Evolutionary conservation across 2,329 filamentous ascomycete species (phyloP).

Genomic region (Cytospora schulzeri): DNA sequence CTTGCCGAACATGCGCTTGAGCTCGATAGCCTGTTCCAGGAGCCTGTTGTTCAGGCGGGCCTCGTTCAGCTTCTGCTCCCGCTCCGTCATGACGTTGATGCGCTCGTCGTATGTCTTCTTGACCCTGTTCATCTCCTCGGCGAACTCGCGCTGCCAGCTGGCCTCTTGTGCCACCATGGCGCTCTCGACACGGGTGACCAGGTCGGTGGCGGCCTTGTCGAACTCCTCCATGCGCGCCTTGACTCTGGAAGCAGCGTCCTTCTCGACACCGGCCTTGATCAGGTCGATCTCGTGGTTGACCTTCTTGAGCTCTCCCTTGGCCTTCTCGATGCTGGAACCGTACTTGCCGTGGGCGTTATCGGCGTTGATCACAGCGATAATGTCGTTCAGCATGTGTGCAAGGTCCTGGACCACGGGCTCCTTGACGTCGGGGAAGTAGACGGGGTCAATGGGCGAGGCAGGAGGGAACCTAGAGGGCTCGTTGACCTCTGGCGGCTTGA

Average conservation of each 20-base stretch:
- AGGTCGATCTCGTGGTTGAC: conserved; percentile 77
- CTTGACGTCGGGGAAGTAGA: conserved; percentile 72
- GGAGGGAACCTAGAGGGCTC: conserved; percentile 66
- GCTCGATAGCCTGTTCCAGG: conserved; percentile 83
- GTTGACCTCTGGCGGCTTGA: conserved; percentile 63
- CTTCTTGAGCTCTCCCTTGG: conserved; percentile 78
- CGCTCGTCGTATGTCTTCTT: conserved; percentile 78
- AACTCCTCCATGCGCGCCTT: conserved; percentile 74
- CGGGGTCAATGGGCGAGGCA: conserved; percentile 73
- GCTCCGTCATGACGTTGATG: conserved; percentile 75
- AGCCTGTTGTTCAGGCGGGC: conserved; percentile 83
- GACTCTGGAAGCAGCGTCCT: conserved; percentile 75
- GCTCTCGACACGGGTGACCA: conserved; percentile 84
- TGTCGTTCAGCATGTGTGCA: conserved; percentile 92
- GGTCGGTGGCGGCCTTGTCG: conserved; percentile 80
- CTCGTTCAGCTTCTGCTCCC: conserved; percentile 78
- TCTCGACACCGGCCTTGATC: conserved; percentile 70
- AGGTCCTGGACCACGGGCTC: conserved; percentile 92
- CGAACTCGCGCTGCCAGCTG: conserved; percentile 86
- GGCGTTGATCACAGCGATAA: conserved; percentile 90
- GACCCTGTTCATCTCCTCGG: conserved; percentile 78
- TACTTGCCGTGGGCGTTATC: conserved; percentile 80
- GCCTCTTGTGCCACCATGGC: conserved; percentile 80
- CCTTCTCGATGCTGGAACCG: conserved; percentile 75
- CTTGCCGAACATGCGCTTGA: conserved; percentile 81